A percentile compares a stretch with the other conserved stretches of the same genome.
Conservation (phyloP, 305 asterid genomes). For the Salvia sclarea region DNA sequence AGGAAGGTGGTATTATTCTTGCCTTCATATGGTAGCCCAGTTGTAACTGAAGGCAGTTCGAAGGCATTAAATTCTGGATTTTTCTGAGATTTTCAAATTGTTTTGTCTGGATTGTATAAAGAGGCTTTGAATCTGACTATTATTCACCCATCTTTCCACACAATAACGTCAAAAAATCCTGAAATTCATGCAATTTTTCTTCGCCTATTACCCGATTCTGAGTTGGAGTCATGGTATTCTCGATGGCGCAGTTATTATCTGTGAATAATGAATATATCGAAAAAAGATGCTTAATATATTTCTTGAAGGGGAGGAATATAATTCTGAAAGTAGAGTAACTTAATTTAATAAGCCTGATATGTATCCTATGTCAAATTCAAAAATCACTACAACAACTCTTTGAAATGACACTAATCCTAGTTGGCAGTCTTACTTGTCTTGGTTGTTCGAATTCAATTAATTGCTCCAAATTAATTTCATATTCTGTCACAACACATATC, state of each 20-base stretch:
- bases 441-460: not conserved
- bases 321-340: not conserved
- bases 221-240: conserved; percentile 8
- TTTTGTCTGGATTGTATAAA: conserved; percentile 2
- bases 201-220: conserved; percentile 22
- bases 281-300: not conserved
- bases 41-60: conserved; percentile 28
- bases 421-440: not conserved
- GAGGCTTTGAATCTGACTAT: not conserved
- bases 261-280: not conserved
- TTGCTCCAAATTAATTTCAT: not conserved
- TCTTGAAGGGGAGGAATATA: conserved; percentile 13
- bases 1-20: conserved; percentile 8
- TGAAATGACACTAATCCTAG: not conserved
- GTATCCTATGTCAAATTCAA: not conserved
- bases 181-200: not conserved
- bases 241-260: not conserved
- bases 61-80: conserved; percentile 29
- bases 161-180: not conserved
- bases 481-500: not conserved
- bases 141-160: not conserved
- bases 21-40: conserved; percentile 16
- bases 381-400: not conserved
- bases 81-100: conserved; percentile 10
- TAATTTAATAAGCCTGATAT: conserved; percentile 6